phyloP scores from a whole-genome alignment of 2,329 filamentous ascomycete species.

The Claviceps quebecensis region DNA sequence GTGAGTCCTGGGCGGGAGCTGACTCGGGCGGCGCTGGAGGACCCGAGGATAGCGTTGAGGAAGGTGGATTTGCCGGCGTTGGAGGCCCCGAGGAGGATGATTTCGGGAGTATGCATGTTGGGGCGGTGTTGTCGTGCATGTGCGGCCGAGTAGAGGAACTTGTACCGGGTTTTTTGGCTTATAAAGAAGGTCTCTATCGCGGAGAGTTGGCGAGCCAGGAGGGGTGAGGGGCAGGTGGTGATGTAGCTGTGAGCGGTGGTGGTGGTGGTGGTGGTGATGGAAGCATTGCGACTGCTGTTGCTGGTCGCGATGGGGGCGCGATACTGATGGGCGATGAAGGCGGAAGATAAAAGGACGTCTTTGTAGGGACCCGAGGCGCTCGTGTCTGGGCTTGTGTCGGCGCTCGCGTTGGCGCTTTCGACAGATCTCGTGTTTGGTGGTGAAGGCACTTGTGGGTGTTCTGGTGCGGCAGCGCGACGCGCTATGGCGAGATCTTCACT shows the following conservation, averaged over 20 bases:
- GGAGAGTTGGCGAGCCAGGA: conserved; percentile 13
- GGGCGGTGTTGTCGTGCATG: conserved; percentile 32
- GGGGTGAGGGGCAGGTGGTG: conserved; percentile 6
- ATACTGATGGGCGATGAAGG: conserved; percentile 7
- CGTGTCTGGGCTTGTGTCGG: neutral
- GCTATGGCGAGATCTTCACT: too few relatives aligned
- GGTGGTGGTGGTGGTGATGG: neutral
- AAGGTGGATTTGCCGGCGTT: conserved; percentile 86
- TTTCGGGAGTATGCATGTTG: conserved; percentile 41
- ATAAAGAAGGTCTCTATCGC: conserved; percentile 19
- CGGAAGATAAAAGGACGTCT: conserved; percentile 7
- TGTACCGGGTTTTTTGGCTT: conserved; percentile 10
- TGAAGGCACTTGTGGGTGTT: neutral
- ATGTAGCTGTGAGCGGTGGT: neutral
- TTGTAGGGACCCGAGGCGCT: conserved; percentile 3
- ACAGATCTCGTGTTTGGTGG: neutral
- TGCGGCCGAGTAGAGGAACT: conserved; percentile 37
- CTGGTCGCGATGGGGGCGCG: neutral
- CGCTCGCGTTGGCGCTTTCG: too few relatives aligned
- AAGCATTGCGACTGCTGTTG: neutral
- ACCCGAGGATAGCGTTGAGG: conserved; percentile 63
- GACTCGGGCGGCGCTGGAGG: conserved; percentile 29
- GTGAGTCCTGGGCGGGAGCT: conserved; percentile 39
- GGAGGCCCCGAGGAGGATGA: conserved; percentile 72
- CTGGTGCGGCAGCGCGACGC: neutral